phyloP scores from a whole-genome alignment of 2,329 filamentous ascomycete genomes.

The Calonectria montana region DNA sequence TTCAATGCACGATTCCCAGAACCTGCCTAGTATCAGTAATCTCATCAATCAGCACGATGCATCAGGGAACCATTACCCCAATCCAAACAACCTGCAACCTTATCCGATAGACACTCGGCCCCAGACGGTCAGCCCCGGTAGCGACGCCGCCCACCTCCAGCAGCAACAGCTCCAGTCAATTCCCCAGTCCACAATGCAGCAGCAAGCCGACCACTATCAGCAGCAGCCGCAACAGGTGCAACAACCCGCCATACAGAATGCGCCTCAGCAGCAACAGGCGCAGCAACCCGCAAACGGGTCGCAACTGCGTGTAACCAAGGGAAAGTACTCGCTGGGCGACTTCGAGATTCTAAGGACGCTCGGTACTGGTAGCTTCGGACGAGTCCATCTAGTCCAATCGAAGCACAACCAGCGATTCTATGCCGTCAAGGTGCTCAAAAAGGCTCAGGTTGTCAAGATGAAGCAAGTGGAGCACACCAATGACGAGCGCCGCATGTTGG shows the following conservation, averaged over 20 bases:
- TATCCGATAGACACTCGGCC: constrained; percentile 44
- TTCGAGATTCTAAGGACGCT: constrained; percentile 92
- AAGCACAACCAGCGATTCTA: constrained; percentile 99
- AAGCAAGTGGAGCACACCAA: constrained; percentile 99
- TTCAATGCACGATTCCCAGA: constrained; percentile 66
- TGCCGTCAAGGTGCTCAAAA: constrained; percentile 98
- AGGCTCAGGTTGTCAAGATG: constrained; percentile 99
- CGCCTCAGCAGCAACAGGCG: constrained; percentile 45
- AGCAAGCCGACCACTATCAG: constrained; percentile 43
- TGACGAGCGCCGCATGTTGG: constrained; percentile 95
- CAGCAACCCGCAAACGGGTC: constrained; percentile 48
- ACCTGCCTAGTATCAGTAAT: constrained; percentile 84
- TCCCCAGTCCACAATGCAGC: constrained; percentile 47
- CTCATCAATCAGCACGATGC: constrained; percentile 75
- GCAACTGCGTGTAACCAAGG: constrained; percentile 81
- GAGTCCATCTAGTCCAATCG: constrained; percentile 96
- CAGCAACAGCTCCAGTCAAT: constrained; percentile 53
- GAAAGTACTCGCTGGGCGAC: constrained; percentile 94
- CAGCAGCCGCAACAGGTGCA: constrained; percentile 46
- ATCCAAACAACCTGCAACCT: constrained; percentile 35
- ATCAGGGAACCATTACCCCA: constrained; percentile 47
- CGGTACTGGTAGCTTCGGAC: constrained; percentile 95
- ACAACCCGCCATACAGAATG: constrained; percentile 47
- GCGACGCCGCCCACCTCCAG: constrained; percentile 48
- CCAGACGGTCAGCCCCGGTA: constrained; percentile 52